A percentile compares a stretch with the other conserved stretches of the same genome.
phyloP scores from a whole-genome alignment of 139 green algal species.

The Chlamydomonas asymmetrica region DNA sequence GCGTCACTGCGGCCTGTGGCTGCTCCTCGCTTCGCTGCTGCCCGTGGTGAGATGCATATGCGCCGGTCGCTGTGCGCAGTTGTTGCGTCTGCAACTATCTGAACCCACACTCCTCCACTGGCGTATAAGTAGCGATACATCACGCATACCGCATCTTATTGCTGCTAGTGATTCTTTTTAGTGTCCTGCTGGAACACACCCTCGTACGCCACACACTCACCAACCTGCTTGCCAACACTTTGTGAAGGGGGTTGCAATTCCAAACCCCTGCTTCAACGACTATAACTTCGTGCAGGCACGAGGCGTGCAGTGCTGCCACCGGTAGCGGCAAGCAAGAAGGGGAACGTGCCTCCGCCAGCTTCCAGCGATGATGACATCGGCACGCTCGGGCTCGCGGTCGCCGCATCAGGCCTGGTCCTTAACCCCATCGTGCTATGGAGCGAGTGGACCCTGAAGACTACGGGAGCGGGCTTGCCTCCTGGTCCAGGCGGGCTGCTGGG shows the following conservation, averaged over 20 bases:
- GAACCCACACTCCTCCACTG: too few species aligned
- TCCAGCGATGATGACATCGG: conserved; percentile 27
- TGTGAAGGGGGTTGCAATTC: too few species aligned
- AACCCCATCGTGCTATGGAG: conserved; percentile 55
- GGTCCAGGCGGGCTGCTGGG: conserved; percentile 54
- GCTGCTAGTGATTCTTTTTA: background rate
- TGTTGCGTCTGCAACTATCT: too few species aligned
- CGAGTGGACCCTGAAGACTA: conserved; percentile 70
- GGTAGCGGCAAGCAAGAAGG: background rate
- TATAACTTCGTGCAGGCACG: conserved; percentile 11
- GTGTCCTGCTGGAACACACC: background rate
- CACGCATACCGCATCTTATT: too few species aligned
- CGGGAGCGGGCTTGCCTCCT: conserved; percentile 62
- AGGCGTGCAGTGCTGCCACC: conserved; percentile 4
- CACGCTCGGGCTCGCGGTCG: conserved; percentile 22
- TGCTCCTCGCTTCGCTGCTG: too few species aligned
- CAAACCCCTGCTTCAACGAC: background rate
- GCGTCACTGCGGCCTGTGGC: too few species aligned
- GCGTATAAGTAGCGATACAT: too few species aligned
- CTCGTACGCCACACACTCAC: background rate
- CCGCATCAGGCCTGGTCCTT: conserved; percentile 37
- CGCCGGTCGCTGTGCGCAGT: too few species aligned
- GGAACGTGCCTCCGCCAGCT: background rate
- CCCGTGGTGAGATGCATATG: too few species aligned
- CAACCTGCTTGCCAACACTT: background rate